Conservation (phyloP, 257 asterid species). For the Lycium ferocissimum region DNA sequence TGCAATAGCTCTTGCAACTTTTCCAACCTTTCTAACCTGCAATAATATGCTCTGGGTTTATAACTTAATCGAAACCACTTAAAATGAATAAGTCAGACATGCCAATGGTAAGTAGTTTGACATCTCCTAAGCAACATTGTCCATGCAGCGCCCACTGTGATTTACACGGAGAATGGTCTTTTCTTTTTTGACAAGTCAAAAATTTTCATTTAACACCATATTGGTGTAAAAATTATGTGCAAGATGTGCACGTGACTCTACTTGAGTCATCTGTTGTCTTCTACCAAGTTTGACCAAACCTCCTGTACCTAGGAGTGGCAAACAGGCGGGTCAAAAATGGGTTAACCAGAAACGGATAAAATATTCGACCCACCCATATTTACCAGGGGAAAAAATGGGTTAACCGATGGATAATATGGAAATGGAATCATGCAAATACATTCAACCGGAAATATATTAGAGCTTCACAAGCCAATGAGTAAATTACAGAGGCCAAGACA, state of each 20-base stretch:
- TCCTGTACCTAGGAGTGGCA: too few relatives aligned
- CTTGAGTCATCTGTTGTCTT: neutral
- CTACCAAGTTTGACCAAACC: neutral
- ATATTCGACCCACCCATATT: too few relatives aligned
- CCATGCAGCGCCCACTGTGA: neutral
- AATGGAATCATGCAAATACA: too few relatives aligned
- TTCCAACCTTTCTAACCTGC: constrained; percentile 87
- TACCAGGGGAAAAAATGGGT: too few relatives aligned
- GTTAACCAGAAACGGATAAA: too few relatives aligned
- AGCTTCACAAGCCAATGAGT: too few relatives aligned
- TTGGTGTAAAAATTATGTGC: constrained; percentile 4
- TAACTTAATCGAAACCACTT: constrained; percentile 10
- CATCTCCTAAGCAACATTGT: neutral
- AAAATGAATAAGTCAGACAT: neutral
- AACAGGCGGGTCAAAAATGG: too few relatives aligned
- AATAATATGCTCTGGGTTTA: neutral
- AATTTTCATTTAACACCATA: neutral
- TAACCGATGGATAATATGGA: too few relatives aligned
- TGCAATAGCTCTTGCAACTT: constrained; percentile 90
- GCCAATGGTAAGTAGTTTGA: neutral
- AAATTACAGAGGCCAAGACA: too few relatives aligned
- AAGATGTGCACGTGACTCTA: neutral
- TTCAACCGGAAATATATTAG: too few relatives aligned
- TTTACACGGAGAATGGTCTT: neutral
- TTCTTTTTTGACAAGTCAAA: neutral